Conservation (phyloP, 176 grass and related monocot species). For the Rhynchospora pubera region DNA sequence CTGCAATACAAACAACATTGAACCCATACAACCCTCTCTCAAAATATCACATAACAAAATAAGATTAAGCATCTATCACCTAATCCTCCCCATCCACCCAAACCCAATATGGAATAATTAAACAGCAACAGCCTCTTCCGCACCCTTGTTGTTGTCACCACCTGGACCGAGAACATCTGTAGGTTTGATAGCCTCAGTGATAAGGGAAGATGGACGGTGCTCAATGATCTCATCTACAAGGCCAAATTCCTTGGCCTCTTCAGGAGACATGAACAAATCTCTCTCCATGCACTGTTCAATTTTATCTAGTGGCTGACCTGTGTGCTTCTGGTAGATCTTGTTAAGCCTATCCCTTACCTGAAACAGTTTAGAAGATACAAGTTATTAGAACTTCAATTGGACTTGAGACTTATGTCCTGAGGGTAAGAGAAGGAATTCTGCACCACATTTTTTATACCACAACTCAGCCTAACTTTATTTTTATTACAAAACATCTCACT, state of each 20-base stretch:
- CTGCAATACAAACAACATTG: background rate
- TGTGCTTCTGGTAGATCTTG: constrained; percentile 81
- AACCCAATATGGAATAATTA: constrained; percentile 9
- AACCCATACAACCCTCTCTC: background rate
- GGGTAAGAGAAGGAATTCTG: background rate
- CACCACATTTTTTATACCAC: background rate
- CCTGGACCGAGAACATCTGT: background rate
- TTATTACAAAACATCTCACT: background rate
- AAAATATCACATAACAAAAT: background rate
- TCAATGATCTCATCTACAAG: constrained; percentile 91
- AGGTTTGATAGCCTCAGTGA: constrained; percentile 34
- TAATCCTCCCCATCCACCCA: background rate
- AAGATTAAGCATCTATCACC: constrained; percentile 11
- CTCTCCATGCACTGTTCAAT: constrained; percentile 85
- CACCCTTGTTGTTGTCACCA: constrained; percentile 30
- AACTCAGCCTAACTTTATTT: background rate
- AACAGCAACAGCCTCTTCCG: constrained; percentile 44
- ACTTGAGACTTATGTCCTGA: background rate
- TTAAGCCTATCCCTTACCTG: constrained; percentile 66
- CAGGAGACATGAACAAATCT: constrained; percentile 82
- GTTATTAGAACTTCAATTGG: background rate
- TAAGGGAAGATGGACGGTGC: constrained; percentile 42
- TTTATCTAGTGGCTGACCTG: constrained; percentile 34
- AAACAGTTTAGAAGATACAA: background rate
- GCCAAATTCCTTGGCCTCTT: constrained; percentile 76